phyloP scores from a whole-genome alignment of 1,284 basidiomycete genomes.

The Boletus semigastroideus region DNA sequence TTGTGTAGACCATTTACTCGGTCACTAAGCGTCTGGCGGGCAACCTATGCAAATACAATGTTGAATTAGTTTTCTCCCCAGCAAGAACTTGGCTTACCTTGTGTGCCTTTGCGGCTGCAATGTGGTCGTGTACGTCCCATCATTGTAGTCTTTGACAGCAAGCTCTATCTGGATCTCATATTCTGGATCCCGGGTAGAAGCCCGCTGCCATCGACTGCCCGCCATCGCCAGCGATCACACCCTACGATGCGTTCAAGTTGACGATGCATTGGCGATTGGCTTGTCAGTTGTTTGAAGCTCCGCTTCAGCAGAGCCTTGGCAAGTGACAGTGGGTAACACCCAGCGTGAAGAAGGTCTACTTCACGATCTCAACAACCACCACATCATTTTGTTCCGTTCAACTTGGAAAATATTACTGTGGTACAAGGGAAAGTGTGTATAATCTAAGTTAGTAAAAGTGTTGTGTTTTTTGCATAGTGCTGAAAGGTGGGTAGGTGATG shows the following conservation, averaged over 20 bases:
- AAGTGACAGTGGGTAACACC: neutral
- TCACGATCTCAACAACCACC: neutral
- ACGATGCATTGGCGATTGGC: too few relatives aligned
- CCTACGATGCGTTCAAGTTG: too few relatives aligned
- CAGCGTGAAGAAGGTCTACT: neutral
- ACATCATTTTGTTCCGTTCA: neutral
- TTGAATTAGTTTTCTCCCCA: too few relatives aligned
- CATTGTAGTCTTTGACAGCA: neutral
- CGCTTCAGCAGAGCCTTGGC: neutral
- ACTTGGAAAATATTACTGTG: neutral
- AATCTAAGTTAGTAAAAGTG: neutral
- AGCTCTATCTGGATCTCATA: neutral
- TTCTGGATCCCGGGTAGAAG: too few relatives aligned
- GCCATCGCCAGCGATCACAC: neutral
- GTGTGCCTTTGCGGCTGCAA: too few relatives aligned
- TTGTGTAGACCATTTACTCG: neutral
- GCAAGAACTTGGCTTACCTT: too few relatives aligned
- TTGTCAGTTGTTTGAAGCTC: neutral
- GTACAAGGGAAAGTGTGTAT: neutral
- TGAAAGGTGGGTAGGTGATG: neutral
- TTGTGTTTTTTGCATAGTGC: conserved; percentile 2
- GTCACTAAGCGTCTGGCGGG: neutral
- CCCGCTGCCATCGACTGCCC: too few relatives aligned
- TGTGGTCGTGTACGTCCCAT: neutral
- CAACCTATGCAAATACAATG: too few relatives aligned